phyloP scores from a whole-genome alignment of 1,139 yeast genomes.

The Debaryomyces fabryi region DNA sequence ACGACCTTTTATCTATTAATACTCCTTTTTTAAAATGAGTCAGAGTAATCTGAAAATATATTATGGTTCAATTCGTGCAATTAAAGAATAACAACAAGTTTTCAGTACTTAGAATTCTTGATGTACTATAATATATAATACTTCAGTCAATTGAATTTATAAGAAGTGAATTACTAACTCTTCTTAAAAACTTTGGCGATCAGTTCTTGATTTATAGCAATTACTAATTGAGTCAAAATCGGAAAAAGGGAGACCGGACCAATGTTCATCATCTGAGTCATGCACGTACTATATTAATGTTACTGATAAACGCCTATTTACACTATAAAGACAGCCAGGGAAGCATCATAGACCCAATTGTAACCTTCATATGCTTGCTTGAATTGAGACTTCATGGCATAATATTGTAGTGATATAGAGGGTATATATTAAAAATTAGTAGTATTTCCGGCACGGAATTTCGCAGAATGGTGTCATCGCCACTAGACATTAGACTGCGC shows the following conservation, averaged over 20 bases:
- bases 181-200: neutral
- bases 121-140: neutral
- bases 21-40: neutral
- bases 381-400: neutral
- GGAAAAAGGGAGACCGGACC: conserved; percentile 7
- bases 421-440: neutral
- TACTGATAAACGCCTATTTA: neutral
- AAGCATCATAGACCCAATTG: neutral
- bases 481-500: neutral
- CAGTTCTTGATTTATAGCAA: conserved; percentile 5
- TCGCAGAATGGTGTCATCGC: neutral
- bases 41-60: neutral
- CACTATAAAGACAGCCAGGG: neutral
- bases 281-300: conserved; percentile 1
- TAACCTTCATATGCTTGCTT: neutral
- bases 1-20: neutral
- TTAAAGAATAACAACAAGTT: neutral
- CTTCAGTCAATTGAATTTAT: conserved; percentile 1
- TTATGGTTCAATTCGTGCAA: neutral
- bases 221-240: conserved; percentile 1
- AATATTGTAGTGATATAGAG: neutral
- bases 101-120: neutral
- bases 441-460: neutral
- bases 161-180: neutral
- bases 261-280: conserved; percentile 1